Conservation (phyloP, 106 monocot genomes). For the Dioscorea zingiberensis region DNA sequence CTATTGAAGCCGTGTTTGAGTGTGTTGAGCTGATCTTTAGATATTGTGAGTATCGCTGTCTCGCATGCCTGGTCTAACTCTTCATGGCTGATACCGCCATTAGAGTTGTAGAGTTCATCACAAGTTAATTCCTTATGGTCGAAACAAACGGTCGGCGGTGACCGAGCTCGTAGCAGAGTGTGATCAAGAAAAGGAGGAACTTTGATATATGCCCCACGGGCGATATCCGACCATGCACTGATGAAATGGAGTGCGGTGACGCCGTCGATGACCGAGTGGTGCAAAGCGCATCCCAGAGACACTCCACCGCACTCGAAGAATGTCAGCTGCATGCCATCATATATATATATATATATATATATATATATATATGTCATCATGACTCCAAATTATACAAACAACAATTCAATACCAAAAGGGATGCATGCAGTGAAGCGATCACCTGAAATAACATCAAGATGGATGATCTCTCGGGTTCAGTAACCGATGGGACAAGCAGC, state of each 20-base stretch:
- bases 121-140: neutral
- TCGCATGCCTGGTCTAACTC: neutral
- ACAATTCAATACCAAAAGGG: too few relatives aligned
- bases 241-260: constrained; percentile 13
- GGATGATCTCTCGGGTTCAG: neutral
- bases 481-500: constrained; percentile 17
- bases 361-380: neutral
- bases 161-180: constrained; percentile 14
- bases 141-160: constrained; percentile 6
- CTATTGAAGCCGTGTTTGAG: constrained; percentile 5
- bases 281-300: constrained; percentile 1
- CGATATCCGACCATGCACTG: constrained; percentile 21
- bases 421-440: neutral
- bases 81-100: too few relatives aligned
- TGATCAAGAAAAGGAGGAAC: constrained; percentile 10
- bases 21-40: constrained; percentile 1
- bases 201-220: constrained; percentile 9
- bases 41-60: neutral
- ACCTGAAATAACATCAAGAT: neutral
- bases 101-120: too few relatives aligned
- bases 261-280: constrained; percentile 19
- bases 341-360: too few relatives aligned
- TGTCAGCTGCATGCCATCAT: too few relatives aligned
- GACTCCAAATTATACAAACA: too few relatives aligned
- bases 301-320: constrained; percentile 31